Base-by-base conservation (phyloP, 2,329 filamentous ascomycete species). In the Exserohilum turcica region DNA sequence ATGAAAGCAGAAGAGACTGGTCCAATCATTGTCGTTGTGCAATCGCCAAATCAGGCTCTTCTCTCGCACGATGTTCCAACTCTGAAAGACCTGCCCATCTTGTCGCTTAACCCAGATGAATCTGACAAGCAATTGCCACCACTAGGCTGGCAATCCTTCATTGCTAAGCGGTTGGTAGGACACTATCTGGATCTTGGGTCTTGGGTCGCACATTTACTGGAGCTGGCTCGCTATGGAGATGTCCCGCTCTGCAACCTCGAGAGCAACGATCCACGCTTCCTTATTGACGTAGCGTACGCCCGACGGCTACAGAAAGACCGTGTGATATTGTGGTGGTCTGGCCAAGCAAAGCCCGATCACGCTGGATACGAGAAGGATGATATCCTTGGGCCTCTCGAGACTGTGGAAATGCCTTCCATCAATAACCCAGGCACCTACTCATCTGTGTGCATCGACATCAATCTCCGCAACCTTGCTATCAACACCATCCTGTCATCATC, bases 401-500 rank as follows among this genome's bases (percentile, higher is more conserved):
- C 84, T 9, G 90, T 96, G 12, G 87, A 90, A 54, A 96, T 97
- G 91, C 93, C 94, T 0, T 88, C 88, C 12, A 85, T 96, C 71
- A 99, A 99, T 72, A 93, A 91, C 44, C 90, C 93, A 0, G 93
- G 92, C 35, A 95, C 93, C 0, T 99, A 96, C 73, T 89, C 92
- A 1, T 96, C 93, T 0, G 94, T 99, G 2, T 99, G 94, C 71
- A 94, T 99, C 57, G 94, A 99, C 64, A 77, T 99, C 12, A 91
- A 95, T 57, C 86, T 99, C 43, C 90, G 92, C 39, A 99, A 99
- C 68, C 82, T 99, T 12, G 89, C 92, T 4, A 97, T 99, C 77
- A 99, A 99, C 77, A 99, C 95, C 0, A 95, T 99, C 42, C 80
- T 99, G 15, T 97, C 94, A 0, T 96, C 93, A 0, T 96, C 94